These are phyloP conservation scores for Jamesozyma lodderae DNA, from an alignment of 805 yeast genomes.

Conservation along the genomic window DNA sequence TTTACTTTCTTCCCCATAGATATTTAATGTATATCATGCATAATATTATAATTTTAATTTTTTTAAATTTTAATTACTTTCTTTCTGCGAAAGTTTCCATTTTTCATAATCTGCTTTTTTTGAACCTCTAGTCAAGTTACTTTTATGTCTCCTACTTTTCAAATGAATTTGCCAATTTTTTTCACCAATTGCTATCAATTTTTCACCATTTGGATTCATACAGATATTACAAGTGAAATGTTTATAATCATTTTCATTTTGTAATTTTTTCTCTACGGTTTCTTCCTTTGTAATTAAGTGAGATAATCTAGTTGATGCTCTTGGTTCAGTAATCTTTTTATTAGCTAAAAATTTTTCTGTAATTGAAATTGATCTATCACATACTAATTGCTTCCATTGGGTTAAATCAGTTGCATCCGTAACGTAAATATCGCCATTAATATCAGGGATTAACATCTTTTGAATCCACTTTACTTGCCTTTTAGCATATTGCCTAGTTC, in stretches of 20 bases:
- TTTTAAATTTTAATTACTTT: no score
- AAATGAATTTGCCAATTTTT: conserved; percentile 62
- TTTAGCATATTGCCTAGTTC: conserved; percentile 81
- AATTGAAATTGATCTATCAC: conserved; percentile 44
- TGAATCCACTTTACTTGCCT: conserved; percentile 87
- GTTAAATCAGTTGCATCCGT: conserved; percentile 69
- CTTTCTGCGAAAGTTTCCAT: conserved; percentile 19
- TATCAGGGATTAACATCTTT: conserved; percentile 55
- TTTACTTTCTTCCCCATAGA: conserved; percentile 2
- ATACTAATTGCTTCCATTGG: conserved; percentile 52
- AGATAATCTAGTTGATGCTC: conserved; percentile 35
- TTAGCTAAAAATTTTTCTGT: conserved; percentile 34
- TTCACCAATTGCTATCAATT: conserved; percentile 62
- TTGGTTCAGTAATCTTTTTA: conserved; percentile 8
- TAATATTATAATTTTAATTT: background rate
- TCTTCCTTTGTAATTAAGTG: conserved; percentile 18
- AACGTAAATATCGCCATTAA: conserved; percentile 52
- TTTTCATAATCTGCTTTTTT: conserved; percentile 48
- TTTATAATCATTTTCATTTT: conserved; percentile 39
- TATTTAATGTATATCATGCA: no score
- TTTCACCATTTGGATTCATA: conserved; percentile 42
- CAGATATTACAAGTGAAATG: conserved; percentile 66
- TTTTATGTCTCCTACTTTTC: conserved; percentile 57
- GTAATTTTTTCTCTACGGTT: conserved; percentile 3
- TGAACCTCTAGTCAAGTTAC: conserved; percentile 39